Evolutionary conservation across 768 basidiomycete genomes (phyloP).

Genomic region (Vararia minispora): DNA sequence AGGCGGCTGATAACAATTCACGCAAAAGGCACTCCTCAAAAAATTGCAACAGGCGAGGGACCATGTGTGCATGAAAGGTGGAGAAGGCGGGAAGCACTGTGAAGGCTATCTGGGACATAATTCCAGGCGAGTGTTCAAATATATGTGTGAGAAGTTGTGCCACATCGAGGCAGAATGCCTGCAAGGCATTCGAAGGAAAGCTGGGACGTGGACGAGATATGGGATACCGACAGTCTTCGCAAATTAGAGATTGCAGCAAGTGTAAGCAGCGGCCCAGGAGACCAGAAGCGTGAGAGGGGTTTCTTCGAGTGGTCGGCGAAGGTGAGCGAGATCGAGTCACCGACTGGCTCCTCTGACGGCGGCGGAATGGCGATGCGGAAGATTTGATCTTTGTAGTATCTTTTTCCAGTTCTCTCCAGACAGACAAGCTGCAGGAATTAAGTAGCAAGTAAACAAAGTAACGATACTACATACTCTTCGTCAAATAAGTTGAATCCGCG

Average conservation of each 20-base stretch:
- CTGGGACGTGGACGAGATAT: slow-evolving; percentile 46
- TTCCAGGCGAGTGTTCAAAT: slow-evolving; percentile 38
- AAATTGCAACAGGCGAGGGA: slow-evolving; percentile 50
- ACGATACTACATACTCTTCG: slow-evolving; percentile 6
- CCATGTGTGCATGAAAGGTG: slow-evolving; percentile 55
- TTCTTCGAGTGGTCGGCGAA: slow-evolving; percentile 26
- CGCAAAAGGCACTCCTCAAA: slow-evolving; percentile 55
- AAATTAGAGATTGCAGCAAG: slow-evolving; percentile 50
- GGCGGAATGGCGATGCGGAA: slow-evolving; percentile 30
- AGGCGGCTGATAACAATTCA: slow-evolving; percentile 38
- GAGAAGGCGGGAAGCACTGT: slow-evolving; percentile 67
- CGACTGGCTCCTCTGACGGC: slow-evolving; percentile 27
- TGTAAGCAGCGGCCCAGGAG: slow-evolving; percentile 50
- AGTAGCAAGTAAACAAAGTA: not conserved
- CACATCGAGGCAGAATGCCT: slow-evolving; percentile 59
- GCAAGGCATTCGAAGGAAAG: slow-evolving; percentile 68
- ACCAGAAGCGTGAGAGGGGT: slow-evolving; percentile 29
- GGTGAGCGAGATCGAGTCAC: slow-evolving; percentile 41
- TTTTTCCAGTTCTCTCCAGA: not conserved
- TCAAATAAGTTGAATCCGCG: slow-evolving; percentile 9
- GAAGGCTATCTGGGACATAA: slow-evolving; percentile 50
- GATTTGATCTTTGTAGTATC: slow-evolving; percentile 1
- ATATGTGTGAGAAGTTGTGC: slow-evolving; percentile 52
- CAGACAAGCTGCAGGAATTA: slow-evolving; percentile 2
- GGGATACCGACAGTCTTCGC: slow-evolving; percentile 64